Conservation (phyloP, 1,284 basidiomycete species). For the Amylostereum chailletii region DNA sequence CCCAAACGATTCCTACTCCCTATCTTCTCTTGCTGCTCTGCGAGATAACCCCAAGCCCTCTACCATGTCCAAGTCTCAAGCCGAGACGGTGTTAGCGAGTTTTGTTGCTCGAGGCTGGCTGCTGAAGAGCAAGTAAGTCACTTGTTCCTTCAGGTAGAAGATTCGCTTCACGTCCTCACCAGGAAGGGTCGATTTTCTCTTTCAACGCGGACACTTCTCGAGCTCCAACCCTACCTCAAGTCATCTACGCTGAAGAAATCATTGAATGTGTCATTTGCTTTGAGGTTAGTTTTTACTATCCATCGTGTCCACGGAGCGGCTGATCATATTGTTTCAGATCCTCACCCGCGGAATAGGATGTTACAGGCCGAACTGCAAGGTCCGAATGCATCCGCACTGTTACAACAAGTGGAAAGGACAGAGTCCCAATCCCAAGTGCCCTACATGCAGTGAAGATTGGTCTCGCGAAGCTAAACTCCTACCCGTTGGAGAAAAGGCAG, state of each 20-base stretch:
- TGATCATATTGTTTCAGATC: conserved; percentile 30
- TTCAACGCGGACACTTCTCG: conserved; percentile 65
- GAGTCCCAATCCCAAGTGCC: conserved; percentile 38
- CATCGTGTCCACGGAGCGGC: too few species aligned
- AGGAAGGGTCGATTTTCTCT: conserved; percentile 65
- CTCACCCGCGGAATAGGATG: conserved; percentile 64
- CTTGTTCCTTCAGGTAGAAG: background rate
- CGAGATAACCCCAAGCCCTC: conserved; percentile 56
- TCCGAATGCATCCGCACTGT: conserved; percentile 62
- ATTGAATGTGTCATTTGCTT: conserved; percentile 69
- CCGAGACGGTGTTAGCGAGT: conserved; percentile 64
- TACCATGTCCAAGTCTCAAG: conserved; percentile 68
- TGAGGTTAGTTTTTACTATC: conserved; percentile 35
- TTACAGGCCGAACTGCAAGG: conserved; percentile 52
- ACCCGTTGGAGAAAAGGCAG: conserved; percentile 57
- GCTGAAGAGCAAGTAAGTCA: conserved; percentile 61
- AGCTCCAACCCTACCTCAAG: conserved; percentile 69
- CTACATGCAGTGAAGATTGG: conserved; percentile 53
- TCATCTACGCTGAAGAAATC: conserved; percentile 64
- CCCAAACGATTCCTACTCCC: conserved; percentile 61
- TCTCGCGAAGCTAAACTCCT: conserved; percentile 36
- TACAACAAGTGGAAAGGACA: conserved; percentile 31
- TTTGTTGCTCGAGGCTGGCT: conserved; percentile 82
- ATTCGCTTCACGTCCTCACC: background rate
- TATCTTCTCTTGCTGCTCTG: conserved; percentile 69